A percentile compares a stretch with the other conserved stretches of the same genome.
These are phyloP conservation scores for Jamesozyma spencerorum DNA, from an alignment of 805 yeast species.

Conservation along the genomic window DNA sequence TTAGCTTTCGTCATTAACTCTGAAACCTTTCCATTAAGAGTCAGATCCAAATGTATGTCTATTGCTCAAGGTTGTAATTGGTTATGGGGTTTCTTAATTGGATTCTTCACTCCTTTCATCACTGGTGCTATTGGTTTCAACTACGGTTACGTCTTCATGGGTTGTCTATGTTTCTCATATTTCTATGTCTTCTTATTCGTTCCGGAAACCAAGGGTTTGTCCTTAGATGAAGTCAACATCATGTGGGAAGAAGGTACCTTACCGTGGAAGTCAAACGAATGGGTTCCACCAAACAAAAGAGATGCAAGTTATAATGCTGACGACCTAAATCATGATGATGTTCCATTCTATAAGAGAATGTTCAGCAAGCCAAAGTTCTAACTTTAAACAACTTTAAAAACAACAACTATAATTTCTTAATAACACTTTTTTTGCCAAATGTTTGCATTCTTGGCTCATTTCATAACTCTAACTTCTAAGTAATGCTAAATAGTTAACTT, in stretches of 20 bases:
- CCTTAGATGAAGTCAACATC: constrained; percentile 46
- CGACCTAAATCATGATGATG: constrained; percentile 11
- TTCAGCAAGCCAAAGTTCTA: constrained; percentile 6
- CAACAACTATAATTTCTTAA: too few relatives aligned
- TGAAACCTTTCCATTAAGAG: constrained; percentile 65
- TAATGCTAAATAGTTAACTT: too few relatives aligned
- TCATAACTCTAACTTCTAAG: too few relatives aligned
- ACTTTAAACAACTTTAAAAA: too few relatives aligned
- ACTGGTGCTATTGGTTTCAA: constrained; percentile 1
- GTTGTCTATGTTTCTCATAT: constrained; percentile 30
- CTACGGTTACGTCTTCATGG: constrained; percentile 3
- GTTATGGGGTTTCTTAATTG: constrained; percentile 39
- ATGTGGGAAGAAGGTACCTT: constrained; percentile 1
- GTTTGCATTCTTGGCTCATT: too few relatives aligned
- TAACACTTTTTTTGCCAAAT: too few relatives aligned
- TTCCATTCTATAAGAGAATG: constrained; percentile 13
- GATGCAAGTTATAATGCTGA: constrained; percentile 13
- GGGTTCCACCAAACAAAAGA: constrained; percentile 35
- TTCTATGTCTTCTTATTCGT: constrained; percentile 59
- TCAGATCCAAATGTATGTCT: constrained; percentile 46
- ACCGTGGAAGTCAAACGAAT: constrained; percentile 2
- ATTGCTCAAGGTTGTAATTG: constrained; percentile 54
- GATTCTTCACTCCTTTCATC: constrained; percentile 1
- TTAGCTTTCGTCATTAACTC: constrained; percentile 41
- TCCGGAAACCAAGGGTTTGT: constrained; percentile 67